Evolutionary conservation across 2,329 filamentous ascomycete species (phyloP), one percentile per base, ranked within the genome.

Genomic region (Nigrospora osmanthi): DNA sequence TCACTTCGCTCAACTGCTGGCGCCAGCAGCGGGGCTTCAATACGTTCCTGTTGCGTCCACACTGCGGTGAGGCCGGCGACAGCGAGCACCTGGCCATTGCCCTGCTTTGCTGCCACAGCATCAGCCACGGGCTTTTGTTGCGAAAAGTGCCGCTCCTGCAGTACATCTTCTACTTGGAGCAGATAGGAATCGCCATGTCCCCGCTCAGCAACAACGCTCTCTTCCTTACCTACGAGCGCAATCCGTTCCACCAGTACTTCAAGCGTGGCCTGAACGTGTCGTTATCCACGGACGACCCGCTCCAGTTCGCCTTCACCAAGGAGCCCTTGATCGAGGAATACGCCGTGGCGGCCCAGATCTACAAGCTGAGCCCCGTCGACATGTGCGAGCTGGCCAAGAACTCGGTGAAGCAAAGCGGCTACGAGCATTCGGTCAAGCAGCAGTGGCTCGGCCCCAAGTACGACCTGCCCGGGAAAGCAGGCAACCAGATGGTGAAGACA

Each of bases 131-230:
- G 16, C 78, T 98, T 44, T 70, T 95, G 44, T 76, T 98, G 35
- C 85, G 93, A 50, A 98, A 98, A 62, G 90, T 97, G 3, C 93
- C 93, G 2, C 69, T 98, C 48, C 69, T 98, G 45, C 93, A 98
- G 65, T 98, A 98, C 65, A 81, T 97, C 42, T 98, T 95, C 69
- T 98, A 98, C 58, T 80, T 98, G 16, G 90, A 98, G 60, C 91
- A 97, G 61, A 96, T 98, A 50, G 93, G 93, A 47, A 93, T 98
- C 51, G 93, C 93, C 49, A 98, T 98, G 93, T 97, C 91, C n/a
- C 93, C 93, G 3, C 75, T 98, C 38, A 95, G 89, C 65, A 98
- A 98, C 71, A 98, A 98, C 57, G 93, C 93, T 0, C 70, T 98
- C 31, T 98, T 98, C 69, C 70, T 98, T 43, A 89, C 91, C 1